Conservation (phyloP, 78 protist species). For the Anaeramoeba flamelloides region DNA sequence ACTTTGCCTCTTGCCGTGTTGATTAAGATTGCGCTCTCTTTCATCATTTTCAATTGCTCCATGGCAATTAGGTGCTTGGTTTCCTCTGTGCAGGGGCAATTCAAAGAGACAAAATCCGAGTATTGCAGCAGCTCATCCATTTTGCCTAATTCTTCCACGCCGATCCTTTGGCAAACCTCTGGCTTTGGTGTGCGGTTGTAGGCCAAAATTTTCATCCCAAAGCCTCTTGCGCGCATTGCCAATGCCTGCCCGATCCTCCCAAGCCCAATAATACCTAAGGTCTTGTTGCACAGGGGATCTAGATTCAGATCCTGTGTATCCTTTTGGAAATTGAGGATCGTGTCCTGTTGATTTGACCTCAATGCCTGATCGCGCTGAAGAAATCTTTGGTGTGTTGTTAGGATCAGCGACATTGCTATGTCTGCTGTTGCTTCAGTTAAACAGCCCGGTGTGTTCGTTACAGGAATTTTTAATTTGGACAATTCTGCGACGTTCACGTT, state of each 20-base stretch:
- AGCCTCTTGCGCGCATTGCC: neutral
- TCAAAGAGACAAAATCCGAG: slow-evolving; percentile 16
- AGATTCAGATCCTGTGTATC: slow-evolving; percentile 8
- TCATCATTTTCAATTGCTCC: slow-evolving; percentile 1
- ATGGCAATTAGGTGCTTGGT: slow-evolving; percentile 1
- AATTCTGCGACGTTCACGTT: too few species aligned
- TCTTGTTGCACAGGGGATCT: neutral
- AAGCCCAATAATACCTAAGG: slow-evolving; percentile 20
- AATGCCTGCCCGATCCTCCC: slow-evolving; percentile 22
- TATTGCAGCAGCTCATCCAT: slow-evolving; percentile 1
- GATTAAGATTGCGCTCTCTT: slow-evolving; percentile 4
- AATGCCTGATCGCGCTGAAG: neutral
- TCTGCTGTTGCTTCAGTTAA: slow-evolving; percentile 28
- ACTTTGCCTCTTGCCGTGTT: slow-evolving; percentile 18
- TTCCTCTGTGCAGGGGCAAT: neutral
- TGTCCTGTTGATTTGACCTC: neutral
- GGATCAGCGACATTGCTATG: neutral
- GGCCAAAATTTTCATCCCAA: neutral
- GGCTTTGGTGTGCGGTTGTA: too few species aligned
- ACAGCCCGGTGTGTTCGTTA: slow-evolving; percentile 24
- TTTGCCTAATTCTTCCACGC: neutral
- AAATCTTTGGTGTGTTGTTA: neutral
- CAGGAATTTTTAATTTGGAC: too few species aligned
- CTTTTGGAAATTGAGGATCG: too few species aligned
- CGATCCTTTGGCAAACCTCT: too few species aligned